These are phyloP conservation scores for Aspergillus candidus DNA, from an alignment of 2,329 filamentous ascomycete genomes.

Conservation along the genomic window DNA sequence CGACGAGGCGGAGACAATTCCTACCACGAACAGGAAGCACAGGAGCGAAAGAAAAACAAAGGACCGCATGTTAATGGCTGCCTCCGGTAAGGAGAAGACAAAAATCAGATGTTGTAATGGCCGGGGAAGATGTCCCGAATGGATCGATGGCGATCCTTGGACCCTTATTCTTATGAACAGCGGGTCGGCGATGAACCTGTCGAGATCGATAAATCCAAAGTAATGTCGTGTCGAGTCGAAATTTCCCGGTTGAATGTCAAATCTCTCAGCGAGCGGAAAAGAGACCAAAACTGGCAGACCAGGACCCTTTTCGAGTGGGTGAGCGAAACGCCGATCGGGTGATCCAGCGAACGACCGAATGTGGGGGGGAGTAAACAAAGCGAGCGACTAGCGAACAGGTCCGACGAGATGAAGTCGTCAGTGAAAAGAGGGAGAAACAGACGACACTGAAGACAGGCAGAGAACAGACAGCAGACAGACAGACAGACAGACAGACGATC, in stretches of 20 bases:
- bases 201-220: background rate
- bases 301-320: constrained; percentile 8
- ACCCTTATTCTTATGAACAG: too few species aligned
- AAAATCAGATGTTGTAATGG: too few species aligned
- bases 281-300: background rate
- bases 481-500: too few species aligned
- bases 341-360: constrained; percentile 12
- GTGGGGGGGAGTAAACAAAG: constrained; percentile 18
- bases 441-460: too few species aligned
- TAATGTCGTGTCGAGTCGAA: too few species aligned
- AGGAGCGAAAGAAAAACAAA: constrained; percentile 25
- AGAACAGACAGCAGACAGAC: too few species aligned
- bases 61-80: constrained; percentile 27
- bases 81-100: too few species aligned
- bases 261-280: too few species aligned
- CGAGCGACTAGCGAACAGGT: constrained; percentile 13
- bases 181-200: background rate
- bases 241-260: too few species aligned
- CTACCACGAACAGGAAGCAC: constrained; percentile 28
- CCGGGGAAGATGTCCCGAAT: too few species aligned
- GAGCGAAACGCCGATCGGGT: constrained; percentile 17
- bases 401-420: background rate
- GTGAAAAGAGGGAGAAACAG: background rate
- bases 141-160: too few species aligned
- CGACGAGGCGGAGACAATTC: constrained; percentile 27